Base-by-base conservation (phyloP, 176 grass and related monocot species). In the Oryza meridionalis region DNA sequence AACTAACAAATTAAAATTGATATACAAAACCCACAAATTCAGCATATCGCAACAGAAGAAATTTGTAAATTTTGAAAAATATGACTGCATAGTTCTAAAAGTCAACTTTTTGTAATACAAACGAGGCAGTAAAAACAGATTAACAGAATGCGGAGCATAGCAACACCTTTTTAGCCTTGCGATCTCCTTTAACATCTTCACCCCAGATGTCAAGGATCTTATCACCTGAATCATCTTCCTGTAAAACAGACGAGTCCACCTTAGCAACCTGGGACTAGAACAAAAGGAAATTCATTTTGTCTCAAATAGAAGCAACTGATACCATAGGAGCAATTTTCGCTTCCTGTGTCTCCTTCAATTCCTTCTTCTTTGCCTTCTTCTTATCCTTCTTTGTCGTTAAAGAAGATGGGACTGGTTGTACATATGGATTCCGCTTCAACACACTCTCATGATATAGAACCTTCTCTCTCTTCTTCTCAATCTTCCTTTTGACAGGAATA, bases 381-480 rank as follows among this genome's bases (percentile, higher is more conserved):
- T 97, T 94, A 4, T 86, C 69, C 47, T 93, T 95, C 78, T 83
- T 91, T 59, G 75, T 33, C 25, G 73, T 16, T 12, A 90, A 37
- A 50, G 96, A 99, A 73, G 96, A 90, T 76, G 96, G 96, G 7
- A 99, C 38, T 37, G 93, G 62, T 79, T 87, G 87, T 13, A 96
- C 80, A 75, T 90, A 96, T 0, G 87, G 90, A 78, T 96, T 99
- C 71, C 85, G 81, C 77, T 94, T 88, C 67, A 99, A 69, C 45
- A 89, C 3, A 61, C 89, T 91, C 82, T 96, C 93, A 33, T 96
- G 92, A 32, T 90, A 79, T 37, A 99, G 93, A 85, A 93, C 88
- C 77, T 92, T 99, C 63, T 94, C 93, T 61, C 78, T 87, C 25
- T 94, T 89, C 80, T 92, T 94, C 69, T 96, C 93, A 11, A 95